Percentiles rank a stretch among this genome's conserved stretches.
These are phyloP conservation scores for Calophaca sinica DNA, from an alignment of 306 rosid species.

Conservation along the genomic window DNA sequence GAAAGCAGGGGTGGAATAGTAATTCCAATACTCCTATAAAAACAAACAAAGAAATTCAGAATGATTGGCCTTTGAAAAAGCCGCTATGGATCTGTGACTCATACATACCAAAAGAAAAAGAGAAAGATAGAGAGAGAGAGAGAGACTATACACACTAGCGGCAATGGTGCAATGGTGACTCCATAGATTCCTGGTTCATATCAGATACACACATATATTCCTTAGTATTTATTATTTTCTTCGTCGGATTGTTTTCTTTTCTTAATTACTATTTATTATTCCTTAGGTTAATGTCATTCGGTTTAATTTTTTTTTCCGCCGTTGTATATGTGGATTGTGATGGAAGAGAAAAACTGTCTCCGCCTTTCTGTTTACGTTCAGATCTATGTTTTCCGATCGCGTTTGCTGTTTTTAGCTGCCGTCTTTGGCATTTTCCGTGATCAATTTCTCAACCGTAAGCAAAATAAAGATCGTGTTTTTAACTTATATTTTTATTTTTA, in stretches of 20 bases:
- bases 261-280: constrained; percentile 3
- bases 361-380: constrained; percentile 35
- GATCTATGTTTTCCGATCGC: constrained; percentile 50
- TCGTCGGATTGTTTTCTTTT: constrained; percentile 19
- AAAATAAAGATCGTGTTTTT: background rate
- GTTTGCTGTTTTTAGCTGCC: constrained; percentile 18
- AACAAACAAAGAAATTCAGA: constrained; percentile 29
- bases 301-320: background rate
- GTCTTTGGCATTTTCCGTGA: background rate
- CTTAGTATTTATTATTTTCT: constrained; percentile 40
- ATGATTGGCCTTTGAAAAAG: constrained; percentile 35
- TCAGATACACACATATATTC: constrained; percentile 21
- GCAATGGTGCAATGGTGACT: constrained; percentile 57
- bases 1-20: constrained; percentile 42
- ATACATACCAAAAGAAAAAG: background rate
- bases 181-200: constrained; percentile 59
- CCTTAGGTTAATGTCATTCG: background rate
- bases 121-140: constrained; percentile 5
- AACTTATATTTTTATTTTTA: background rate
- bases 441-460: background rate
- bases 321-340: background rate
- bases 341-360: constrained; percentile 10
- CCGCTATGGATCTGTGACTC: constrained; percentile 38
- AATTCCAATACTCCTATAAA: background rate
- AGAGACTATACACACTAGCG: constrained; percentile 27